Base-by-base conservation (phyloP, 2,329 filamentous ascomycete genomes). In the Sarocladium kiliense region DNA sequence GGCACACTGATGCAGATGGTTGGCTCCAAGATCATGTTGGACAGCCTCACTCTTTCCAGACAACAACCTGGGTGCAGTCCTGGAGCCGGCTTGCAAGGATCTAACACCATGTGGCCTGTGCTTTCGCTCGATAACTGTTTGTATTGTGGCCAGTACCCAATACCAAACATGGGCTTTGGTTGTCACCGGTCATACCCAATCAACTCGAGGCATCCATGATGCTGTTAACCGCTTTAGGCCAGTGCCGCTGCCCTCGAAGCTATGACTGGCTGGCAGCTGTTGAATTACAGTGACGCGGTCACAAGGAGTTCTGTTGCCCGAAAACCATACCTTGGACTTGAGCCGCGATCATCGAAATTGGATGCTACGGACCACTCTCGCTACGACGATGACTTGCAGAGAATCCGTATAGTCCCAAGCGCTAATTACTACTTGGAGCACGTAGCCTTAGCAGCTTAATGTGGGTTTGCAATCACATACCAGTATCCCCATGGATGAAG, bases 11-110 rank as follows among this genome's bases (percentile, higher is more conserved):
- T 51, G 47, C 47, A 23, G 19, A n/a, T 27, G 25, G 18, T 11
- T 36, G 18, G 47, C 27, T 21, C 47, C 2, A 23, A 23, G 47
- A 10, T 10, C 21, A 16, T 14, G 16, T 16, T 23, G 21, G 47
- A 51, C 47, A 51, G 47, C 47, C 47, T 51, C 47, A 51, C 47
- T 51, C 27, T 34, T 32, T 3, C 16, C n/a, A 3, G 7, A n/a
- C 21, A n/a, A 18, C 10, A 36, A n/a, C n/a, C n/a, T n/a, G n/a
- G n/a, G n/a, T n/a, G n/a, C n/a, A n/a, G n/a, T n/a, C n/a, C n/a
- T n/a, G n/a, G n/a, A n/a, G n/a, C n/a, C 36, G 47, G 47, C 47
- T 44, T 44, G 39, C 39, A 44, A 44, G 39, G 39, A 23, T 44
- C 9, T 9, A 44, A 44, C 19, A 7, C 18, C 39, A 21, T 21